phyloP scores from a whole-genome alignment of 2,329 filamentous ascomycete species.

The Helicocarpus griseus region DNA sequence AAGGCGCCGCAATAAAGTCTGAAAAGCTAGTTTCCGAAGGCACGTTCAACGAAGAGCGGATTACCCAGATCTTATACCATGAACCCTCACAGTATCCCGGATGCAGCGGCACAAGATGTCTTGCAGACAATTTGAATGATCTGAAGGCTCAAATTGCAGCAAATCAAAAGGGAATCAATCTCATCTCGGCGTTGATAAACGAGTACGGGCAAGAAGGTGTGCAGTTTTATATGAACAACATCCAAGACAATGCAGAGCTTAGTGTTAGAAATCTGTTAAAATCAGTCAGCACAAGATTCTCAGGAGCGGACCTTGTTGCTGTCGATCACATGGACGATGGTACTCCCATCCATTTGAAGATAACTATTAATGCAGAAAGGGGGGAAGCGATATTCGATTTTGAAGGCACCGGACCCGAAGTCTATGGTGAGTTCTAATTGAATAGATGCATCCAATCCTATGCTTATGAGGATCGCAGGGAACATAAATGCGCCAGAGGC shows the following conservation, averaged over 20 bases:
- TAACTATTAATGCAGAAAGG: slow-evolving; percentile 60
- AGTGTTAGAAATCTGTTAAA: slow-evolving; percentile 62
- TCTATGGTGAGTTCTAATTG: slow-evolving; percentile 45
- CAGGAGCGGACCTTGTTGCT: slow-evolving; percentile 55
- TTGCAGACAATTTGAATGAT: slow-evolving; percentile 72
- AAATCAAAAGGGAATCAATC: slow-evolving; percentile 69
- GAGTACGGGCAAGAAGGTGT: slow-evolving; percentile 67
- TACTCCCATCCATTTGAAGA: slow-evolving; percentile 61
- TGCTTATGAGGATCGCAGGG: slow-evolving; percentile 22
- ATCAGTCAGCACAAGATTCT: slow-evolving; percentile 54
- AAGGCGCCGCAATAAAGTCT: slow-evolving; percentile 55
- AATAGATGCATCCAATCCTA: neutral
- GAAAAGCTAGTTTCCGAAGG: slow-evolving; percentile 60
- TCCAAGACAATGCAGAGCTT: slow-evolving; percentile 66
- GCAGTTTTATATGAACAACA: slow-evolving; percentile 68
- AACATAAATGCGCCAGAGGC: slow-evolving; percentile 71
- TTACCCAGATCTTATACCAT: slow-evolving; percentile 56
- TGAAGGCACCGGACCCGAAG: slow-evolving; percentile 64
- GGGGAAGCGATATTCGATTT: slow-evolving; percentile 69
- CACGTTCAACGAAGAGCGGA: slow-evolving; percentile 62
- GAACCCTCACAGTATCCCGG: slow-evolving; percentile 63
- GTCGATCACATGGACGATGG: slow-evolving; percentile 78
- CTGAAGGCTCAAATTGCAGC: slow-evolving; percentile 74
- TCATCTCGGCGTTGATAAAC: slow-evolving; percentile 60
- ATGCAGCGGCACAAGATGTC: slow-evolving; percentile 64